These are phyloP conservation scores for Tetrahymena elliotti DNA, from an alignment of 73 alveolate species.

Conservation along the genomic window DNA sequence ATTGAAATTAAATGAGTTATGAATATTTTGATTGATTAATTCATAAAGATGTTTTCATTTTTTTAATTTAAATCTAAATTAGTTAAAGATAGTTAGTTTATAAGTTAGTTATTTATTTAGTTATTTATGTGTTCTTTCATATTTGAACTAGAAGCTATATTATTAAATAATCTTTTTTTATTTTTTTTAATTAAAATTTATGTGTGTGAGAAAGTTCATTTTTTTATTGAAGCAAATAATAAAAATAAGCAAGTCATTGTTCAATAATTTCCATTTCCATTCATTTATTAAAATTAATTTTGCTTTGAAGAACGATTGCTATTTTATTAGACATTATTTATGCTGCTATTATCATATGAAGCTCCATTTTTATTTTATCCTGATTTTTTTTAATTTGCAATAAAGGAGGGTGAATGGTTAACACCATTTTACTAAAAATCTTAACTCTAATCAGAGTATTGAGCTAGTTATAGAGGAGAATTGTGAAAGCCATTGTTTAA, in stretches of 20 bases:
- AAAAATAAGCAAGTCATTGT: neutral
- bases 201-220: too few species aligned
- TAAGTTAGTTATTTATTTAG: too few species aligned
- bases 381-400: neutral
- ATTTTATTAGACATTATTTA: neutral
- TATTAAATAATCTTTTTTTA: too few species aligned
- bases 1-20: too few species aligned
- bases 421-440: neutral
- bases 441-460: neutral
- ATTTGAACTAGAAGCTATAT: too few species aligned
- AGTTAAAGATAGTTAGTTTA: too few species aligned
- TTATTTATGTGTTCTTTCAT: too few species aligned
- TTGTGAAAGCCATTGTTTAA: neutral
- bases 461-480: neutral
- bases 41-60: too few species aligned
- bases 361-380: neutral
- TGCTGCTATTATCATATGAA: neutral
- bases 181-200: too few species aligned
- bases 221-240: neutral
- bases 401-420: neutral
- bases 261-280: neutral
- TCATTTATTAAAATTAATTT: neutral
- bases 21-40: too few species aligned
- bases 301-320: neutral
- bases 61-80: too few species aligned